Percentiles rank a stretch among this genome's conserved stretches.
Conservation (phyloP, 257 asterid genomes). For the Lavandula angustifolia region DNA sequence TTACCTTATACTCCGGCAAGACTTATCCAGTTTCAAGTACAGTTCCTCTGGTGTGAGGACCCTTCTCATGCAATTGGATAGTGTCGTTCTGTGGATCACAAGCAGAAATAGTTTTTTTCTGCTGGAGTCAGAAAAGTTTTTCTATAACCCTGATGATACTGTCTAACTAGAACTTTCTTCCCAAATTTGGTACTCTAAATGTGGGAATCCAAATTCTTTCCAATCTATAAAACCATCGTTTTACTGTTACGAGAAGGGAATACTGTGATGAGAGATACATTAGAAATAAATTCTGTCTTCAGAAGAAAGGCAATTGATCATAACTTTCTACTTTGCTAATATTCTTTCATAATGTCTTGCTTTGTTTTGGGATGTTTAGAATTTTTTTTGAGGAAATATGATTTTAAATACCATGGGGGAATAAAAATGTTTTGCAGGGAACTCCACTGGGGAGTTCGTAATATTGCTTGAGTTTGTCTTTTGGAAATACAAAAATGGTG, state of each 20-base stretch:
- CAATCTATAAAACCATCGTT: background rate
- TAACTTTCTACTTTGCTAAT: background rate
- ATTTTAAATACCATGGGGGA: background rate
- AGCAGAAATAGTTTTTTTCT: background rate
- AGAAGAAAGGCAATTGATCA: background rate
- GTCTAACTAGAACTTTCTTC: slow-evolving; percentile 14
- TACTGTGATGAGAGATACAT: slow-evolving; percentile 11
- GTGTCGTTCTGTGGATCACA: background rate
- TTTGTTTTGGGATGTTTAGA: background rate
- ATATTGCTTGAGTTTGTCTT: background rate
- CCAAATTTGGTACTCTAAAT: background rate
- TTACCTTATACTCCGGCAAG: background rate
- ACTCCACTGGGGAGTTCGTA: background rate
- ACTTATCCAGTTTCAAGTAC: background rate
- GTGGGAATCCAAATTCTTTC: background rate
- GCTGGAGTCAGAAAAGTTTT: background rate
- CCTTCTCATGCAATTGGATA: background rate
- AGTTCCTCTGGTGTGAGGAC: background rate
- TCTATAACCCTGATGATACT: background rate
- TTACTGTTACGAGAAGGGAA: slow-evolving; percentile 11
- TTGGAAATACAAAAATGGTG: background rate
- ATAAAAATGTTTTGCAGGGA: background rate
- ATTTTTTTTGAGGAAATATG: background rate
- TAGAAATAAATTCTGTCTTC: slow-evolving; percentile 3
- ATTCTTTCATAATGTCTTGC: background rate